These are phyloP conservation scores for Leonotis leonurus DNA, from an alignment of 257 asterid species.

Conservation along the genomic window DNA sequence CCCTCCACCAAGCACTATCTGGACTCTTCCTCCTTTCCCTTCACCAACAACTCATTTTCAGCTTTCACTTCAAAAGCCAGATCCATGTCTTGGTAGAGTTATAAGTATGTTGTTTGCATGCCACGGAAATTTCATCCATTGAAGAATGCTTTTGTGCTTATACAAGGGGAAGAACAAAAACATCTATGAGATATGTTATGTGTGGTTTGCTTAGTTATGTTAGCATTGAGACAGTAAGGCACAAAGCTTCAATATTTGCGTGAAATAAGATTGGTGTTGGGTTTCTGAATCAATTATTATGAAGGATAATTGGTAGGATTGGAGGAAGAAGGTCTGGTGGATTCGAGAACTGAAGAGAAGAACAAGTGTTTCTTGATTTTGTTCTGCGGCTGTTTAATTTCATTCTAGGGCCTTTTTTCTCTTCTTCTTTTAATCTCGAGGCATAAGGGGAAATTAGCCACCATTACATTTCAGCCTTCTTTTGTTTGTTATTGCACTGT, in stretches of 20 bases:
- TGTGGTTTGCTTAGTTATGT: too few relatives aligned
- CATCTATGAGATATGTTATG: too few relatives aligned
- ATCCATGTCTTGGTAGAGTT: conserved; percentile 11
- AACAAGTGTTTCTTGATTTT: conserved; percentile 4
- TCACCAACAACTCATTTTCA: conserved; percentile 20
- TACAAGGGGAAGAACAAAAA: not conserved
- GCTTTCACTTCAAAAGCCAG: conserved; percentile 19
- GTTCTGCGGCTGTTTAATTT: too few relatives aligned
- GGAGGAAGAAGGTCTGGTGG: conserved; percentile 38
- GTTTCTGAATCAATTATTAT: conserved; percentile 15
- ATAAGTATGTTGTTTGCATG: conserved; percentile 10
- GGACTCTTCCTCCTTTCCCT: conserved; percentile 9
- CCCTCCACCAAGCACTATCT: conserved; percentile 31
- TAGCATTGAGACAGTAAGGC: too few relatives aligned
- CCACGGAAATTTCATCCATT: not conserved
- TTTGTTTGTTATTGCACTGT: conserved; percentile 11
- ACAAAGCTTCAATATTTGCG: conserved; percentile 27
- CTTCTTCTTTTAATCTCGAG: too few relatives aligned
- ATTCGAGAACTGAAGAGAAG: conserved; percentile 10
- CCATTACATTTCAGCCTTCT: too few relatives aligned
- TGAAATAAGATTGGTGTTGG: not conserved
- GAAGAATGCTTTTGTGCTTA: not conserved
- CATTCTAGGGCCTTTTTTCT: too few relatives aligned
- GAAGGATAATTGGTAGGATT: conserved; percentile 35
- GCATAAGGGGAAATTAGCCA: too few relatives aligned